Evolutionary conservation across 2,329 filamentous ascomycete genomes (phyloP), one percentile per base, ranked within the genome.

Genomic region (Diaporthe humulicola): DNA sequence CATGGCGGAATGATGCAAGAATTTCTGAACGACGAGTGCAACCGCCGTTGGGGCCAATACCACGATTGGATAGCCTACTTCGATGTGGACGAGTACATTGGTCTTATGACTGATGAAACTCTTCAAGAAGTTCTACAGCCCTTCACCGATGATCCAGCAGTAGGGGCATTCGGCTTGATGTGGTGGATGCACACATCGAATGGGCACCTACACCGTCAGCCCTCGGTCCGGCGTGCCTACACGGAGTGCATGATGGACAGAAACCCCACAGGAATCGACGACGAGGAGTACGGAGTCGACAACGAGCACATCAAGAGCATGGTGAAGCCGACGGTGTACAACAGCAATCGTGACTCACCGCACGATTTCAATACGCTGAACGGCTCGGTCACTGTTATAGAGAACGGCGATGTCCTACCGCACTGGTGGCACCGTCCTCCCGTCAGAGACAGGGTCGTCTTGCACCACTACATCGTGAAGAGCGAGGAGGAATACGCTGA

Each of bases 401-500:
- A 82, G 74, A 42, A 80, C 54, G 77, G 78, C 9, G 79, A 81
- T 42, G 40, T 78, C 4, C 25, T 64, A 15, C 36, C 38, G 14
- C 33, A 45, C 12, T 50, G 80, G 75, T 58, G 75, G 81, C 10
- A 56, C 25, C 74, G 73, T 42, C 81, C 81, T 22, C 80, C 82
- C 45, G 81, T 80, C 6, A 78, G 80, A 50, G 75, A 80, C 54
- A 74, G 80, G 25, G 76, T 83, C 58, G 78, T 75, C 0, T 58
- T 83, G 58, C 82, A 83, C 77, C 81, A 83, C 71, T 84, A 82
- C 73, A 79, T 79, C 14, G 75, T 81, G 40, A 82, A 82, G 78
- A 82, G 81, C 70, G 75, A 74, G n/a, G 79, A 81, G 73, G 79
- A 83, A 70, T 83, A 72, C n/a, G 38, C 57, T 6, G 50, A 72